These are phyloP conservation scores for Puccinia brachypodii DNA, from an alignment of 1,284 basidiomycete genomes.

Conservation along the genomic window DNA sequence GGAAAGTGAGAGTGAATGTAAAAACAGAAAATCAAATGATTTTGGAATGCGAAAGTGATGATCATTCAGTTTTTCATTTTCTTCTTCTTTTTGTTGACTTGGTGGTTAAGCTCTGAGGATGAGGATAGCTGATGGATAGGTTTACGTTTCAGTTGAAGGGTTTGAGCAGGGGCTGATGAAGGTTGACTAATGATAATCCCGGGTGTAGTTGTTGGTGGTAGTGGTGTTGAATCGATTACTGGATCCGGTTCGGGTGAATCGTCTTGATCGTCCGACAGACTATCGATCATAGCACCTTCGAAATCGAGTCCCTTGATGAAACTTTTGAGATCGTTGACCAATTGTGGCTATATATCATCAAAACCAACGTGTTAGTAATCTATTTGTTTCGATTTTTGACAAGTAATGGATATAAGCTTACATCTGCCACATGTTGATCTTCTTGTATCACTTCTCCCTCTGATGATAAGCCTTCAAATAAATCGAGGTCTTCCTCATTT, in stretches of 20 bases:
- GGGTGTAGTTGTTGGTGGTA: too few species aligned
- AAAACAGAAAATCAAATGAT: neutral
- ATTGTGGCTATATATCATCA: neutral
- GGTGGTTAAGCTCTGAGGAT: neutral
- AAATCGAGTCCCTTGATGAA: slow-evolving; percentile 25
- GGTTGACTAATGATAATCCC: too few species aligned
- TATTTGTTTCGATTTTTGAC: neutral
- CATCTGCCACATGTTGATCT: neutral
- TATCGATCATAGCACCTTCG: neutral
- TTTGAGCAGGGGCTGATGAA: too few species aligned
- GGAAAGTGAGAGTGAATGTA: neutral
- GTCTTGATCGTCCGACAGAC: neutral
- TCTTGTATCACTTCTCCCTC: neutral
- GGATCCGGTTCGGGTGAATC: neutral
- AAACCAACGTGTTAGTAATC: neutral
- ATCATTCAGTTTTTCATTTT: neutral
- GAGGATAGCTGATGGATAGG: neutral
- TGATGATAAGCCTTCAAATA: neutral
- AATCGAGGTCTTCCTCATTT: slow-evolving; percentile 3
- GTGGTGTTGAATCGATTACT: too few species aligned
- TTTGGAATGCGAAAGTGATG: too few species aligned
- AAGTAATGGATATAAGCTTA: neutral
- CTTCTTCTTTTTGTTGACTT: neutral
- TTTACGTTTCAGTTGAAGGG: too few species aligned
- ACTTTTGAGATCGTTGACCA: slow-evolving; percentile 8